Conservation (phyloP, 2,329 filamentous ascomycete genomes). For the Neofusicoccum ribis region DNA sequence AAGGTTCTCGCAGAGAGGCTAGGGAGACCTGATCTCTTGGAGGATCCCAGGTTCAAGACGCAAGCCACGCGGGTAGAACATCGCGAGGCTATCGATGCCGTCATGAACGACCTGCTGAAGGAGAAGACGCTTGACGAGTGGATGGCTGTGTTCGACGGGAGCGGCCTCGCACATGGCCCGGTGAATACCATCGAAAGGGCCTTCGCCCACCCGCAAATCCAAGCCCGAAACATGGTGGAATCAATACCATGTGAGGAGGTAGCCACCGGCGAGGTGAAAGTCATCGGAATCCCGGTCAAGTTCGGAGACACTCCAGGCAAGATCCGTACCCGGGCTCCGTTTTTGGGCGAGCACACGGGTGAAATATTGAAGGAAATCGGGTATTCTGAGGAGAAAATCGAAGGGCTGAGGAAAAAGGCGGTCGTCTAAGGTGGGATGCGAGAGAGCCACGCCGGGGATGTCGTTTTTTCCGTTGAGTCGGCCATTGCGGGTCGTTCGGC, state of each 20-base stretch:
- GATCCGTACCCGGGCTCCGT: conserved; percentile 29
- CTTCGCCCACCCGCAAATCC: conserved; percentile 47
- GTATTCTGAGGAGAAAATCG: not conserved
- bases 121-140: conserved; percentile 42
- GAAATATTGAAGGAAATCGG: conserved; percentile 25
- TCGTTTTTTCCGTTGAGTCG: too few relatives aligned
- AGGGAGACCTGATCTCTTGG: conserved; percentile 25
- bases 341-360: conserved; percentile 31
- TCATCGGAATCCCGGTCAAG: conserved; percentile 31
- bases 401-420: not conserved
- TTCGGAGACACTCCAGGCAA: conserved; percentile 32
- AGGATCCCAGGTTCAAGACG: conserved; percentile 31
- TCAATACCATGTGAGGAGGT: conserved; percentile 25
- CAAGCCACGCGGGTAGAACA: conserved; percentile 34
- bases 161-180: conserved; percentile 48
- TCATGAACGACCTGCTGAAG: conserved; percentile 40
- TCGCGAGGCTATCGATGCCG: conserved; percentile 34
- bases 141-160: conserved; percentile 43
- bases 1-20: conserved; percentile 31
- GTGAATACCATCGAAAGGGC: conserved; percentile 49
- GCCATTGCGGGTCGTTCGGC: not conserved
- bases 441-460: not conserved
- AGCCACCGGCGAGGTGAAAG: not conserved
- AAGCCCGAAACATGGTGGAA: conserved; percentile 42
- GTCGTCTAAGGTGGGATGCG: not conserved